These are phyloP conservation scores for Nicotiana knightiana DNA, from an alignment of 257 asterid genomes.

Conservation along the genomic window DNA sequence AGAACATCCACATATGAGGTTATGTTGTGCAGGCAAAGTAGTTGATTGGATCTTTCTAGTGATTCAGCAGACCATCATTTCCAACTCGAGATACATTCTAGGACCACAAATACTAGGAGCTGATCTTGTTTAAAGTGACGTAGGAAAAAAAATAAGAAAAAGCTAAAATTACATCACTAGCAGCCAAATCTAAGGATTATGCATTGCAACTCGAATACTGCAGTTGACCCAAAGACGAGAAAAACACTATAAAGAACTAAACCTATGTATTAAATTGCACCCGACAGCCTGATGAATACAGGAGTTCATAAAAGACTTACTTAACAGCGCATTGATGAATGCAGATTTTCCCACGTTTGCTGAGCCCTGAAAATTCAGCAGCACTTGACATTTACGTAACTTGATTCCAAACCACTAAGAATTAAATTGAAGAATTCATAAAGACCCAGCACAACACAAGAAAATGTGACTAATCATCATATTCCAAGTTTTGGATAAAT, in stretches of 20 bases:
- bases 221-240: neutral
- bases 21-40: neutral
- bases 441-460: neutral
- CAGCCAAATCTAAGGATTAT: neutral
- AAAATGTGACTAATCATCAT: neutral
- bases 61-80: neutral
- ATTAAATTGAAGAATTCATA: neutral
- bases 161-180: neutral
- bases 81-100: neutral
- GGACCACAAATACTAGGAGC: neutral
- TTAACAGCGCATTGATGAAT: conserved; percentile 82
- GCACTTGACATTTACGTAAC: neutral
- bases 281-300: neutral
- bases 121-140: neutral
- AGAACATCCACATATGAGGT: neutral
- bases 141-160: neutral
- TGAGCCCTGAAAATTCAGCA: conserved; percentile 64
- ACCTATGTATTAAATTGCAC: neutral
- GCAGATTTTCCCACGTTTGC: conserved; percentile 99
- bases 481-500: conserved; percentile 5
- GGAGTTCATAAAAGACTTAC: conserved; percentile 42
- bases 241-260: neutral
- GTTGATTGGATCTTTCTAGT: neutral
- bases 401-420: neutral
- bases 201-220: neutral